Evolutionary conservation across 129 eudicot genomes (phyloP).

Genomic region (Logfia minima): DNA sequence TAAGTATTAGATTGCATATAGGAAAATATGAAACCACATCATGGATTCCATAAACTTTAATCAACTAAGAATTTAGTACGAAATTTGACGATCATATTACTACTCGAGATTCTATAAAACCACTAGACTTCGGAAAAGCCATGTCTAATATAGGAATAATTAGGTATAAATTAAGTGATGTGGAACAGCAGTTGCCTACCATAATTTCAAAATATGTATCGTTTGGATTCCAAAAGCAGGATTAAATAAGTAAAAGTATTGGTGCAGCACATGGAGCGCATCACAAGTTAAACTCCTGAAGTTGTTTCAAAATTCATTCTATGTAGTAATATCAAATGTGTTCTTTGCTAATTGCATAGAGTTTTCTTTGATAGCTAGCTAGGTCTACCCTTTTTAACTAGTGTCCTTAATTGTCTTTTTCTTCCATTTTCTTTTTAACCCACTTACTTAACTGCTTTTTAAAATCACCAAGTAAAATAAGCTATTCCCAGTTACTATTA

Average conservation of each 20-base stretch:
- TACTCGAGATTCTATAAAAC: constrained; percentile 4
- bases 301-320: background rate
- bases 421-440: background rate
- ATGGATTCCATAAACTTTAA: background rate
- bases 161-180: constrained; percentile 17
- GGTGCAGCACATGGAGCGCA: constrained; percentile 33
- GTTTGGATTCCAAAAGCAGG: constrained; percentile 1
- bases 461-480: background rate
- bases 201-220: background rate
- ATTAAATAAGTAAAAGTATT: constrained; percentile 28
- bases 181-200: constrained; percentile 19
- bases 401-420: background rate
- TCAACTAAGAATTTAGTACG: background rate
- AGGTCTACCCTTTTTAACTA: background rate
- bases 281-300: constrained; percentile 32
- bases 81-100: background rate
- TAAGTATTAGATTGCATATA: background rate
- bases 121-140: constrained; percentile 18
- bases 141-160: constrained; percentile 12
- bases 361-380: background rate
- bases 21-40: background rate
- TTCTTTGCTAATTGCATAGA: background rate
- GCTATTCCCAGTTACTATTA: background rate
- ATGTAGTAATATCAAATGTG: background rate
- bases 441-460: background rate